Base-by-base conservation (phyloP, 208 protist species). In the Crithidia fasciculata region DNA sequence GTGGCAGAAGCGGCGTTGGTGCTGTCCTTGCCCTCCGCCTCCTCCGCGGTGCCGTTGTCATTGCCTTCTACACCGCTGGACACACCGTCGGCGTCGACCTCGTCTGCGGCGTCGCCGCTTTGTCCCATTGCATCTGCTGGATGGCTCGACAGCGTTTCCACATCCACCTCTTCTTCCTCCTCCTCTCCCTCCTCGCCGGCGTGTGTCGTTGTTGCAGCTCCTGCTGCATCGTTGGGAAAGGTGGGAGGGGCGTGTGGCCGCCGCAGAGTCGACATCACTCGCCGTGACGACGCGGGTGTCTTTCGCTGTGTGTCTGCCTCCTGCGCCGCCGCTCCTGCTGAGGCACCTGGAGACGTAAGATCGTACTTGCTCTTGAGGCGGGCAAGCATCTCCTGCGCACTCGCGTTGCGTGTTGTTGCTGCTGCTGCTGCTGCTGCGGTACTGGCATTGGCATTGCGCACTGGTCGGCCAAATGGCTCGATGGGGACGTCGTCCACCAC, bases 201-300 rank as follows among this genome's bases (percentile, higher is more conserved):
- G 43, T 65, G 18, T 40, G 54, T 9, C 7, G 54, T 2, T 10
- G 54, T 16, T 9, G 54, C 18, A 37, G 54, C 16, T 12, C 10
- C 18, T 12, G n/a, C 45, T 55, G 52, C 8, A 15, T 8, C 10
- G 18, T 0, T 15, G 43, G 43, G 41, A 43, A 50, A 47, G 37
- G 40, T 16, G 60, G 56, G 54, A 58, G 54, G 3, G 19, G 65
- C 5, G 43, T 78, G 63, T 40, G 60, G 65, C 19, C 72, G 65
- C n/a, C 72, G 72, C 18, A 54, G 43, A 5, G 43, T 54, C 7
- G 72, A 71, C 56, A 78, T 78, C 44, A 78, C 57, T 16, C 72
- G 72, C 18, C 72, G 72, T 43, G 49, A 28, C 9, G 72, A 43
- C 44, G 9, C 28, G 40, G 6, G 10, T 2, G 55, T 13, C 15